A percentile compares a stretch with the other conserved stretches of the same genome.
Evolutionary conservation across 2,329 filamentous ascomycete species (phyloP).

Genomic region (Scolecobasidium constrictum): DNA sequence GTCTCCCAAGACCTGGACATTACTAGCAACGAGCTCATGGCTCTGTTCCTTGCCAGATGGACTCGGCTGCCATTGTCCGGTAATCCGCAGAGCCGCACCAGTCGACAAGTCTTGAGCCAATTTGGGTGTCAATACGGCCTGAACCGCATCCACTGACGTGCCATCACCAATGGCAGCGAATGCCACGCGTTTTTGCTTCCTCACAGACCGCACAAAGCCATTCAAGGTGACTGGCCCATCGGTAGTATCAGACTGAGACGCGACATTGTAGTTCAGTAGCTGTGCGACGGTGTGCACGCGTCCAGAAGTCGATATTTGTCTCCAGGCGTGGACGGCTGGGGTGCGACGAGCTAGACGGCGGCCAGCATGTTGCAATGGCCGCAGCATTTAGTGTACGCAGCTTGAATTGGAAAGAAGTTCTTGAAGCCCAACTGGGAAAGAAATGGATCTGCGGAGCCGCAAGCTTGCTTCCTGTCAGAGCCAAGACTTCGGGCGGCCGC

Average conservation of each 20-base stretch:
- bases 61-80: conserved; percentile 65
- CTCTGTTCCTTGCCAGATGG: conserved; percentile 55
- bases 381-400: not conserved
- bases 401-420: too few species aligned
- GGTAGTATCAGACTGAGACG: not conserved
- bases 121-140: conserved; percentile 65
- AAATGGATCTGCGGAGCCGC: too few species aligned
- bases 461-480: too few species aligned
- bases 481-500: too few species aligned
- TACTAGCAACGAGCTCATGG: conserved; percentile 68
- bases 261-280: not conserved
- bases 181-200: conserved; percentile 72
- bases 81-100: conserved; percentile 68
- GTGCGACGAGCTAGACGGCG: too few species aligned
- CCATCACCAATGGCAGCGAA: conserved; percentile 86
- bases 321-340: not conserved
- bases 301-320: not conserved
- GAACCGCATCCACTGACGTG: conserved; percentile 65
- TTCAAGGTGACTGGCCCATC: conserved; percentile 36
- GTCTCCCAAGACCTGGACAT: conserved; percentile 60
- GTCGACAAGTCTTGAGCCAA: conserved; percentile 72
- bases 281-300: not conserved
- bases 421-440: too few species aligned
- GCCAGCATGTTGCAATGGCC: not conserved
- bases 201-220: conserved; percentile 74